A percentile compares a stretch with the other conserved stretches of the same genome.
Conservation (phyloP, 768 basidiomycete species). For the Suillus weaverae region DNA sequence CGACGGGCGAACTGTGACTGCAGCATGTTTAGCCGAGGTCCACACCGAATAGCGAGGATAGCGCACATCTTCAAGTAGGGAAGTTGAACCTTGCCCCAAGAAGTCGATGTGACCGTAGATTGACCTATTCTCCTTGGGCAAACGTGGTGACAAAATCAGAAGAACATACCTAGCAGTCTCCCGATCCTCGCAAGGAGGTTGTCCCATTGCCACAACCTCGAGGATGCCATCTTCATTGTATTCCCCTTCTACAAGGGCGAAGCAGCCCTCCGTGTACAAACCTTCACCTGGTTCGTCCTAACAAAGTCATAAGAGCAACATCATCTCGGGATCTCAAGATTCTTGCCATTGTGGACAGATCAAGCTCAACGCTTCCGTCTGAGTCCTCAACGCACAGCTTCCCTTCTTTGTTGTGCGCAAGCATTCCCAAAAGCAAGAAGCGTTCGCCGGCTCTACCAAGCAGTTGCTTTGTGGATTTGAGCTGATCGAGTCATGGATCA, state of each 20-base stretch:
- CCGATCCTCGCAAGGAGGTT: slow-evolving; percentile 93
- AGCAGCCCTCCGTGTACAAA: slow-evolving; percentile 93
- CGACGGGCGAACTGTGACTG: slow-evolving; percentile 65
- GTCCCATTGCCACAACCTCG: slow-evolving; percentile 90
- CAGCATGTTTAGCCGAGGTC: slow-evolving; percentile 3
- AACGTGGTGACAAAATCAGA: neutral
- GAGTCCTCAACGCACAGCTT: slow-evolving; percentile 89
- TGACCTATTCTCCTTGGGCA: slow-evolving; percentile 50
- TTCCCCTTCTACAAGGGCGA: slow-evolving; percentile 93
- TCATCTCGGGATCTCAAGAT: neutral
- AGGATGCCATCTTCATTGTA: slow-evolving; percentile 91
- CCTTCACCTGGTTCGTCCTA: slow-evolving; percentile 92
- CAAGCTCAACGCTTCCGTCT: slow-evolving; percentile 86
- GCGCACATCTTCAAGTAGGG: slow-evolving; percentile 85
- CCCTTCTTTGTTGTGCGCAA: slow-evolving; percentile 87
- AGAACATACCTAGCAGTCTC: slow-evolving; percentile 70
- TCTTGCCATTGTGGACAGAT: slow-evolving; percentile 83
- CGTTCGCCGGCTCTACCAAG: slow-evolving; percentile 86
- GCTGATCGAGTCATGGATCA: slow-evolving; percentile 41
- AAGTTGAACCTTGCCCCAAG: slow-evolving; percentile 90
- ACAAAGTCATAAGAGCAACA: slow-evolving; percentile 9
- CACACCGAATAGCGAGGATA: neutral
- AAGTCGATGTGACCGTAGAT: slow-evolving; percentile 98
- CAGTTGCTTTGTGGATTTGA: slow-evolving; percentile 95
- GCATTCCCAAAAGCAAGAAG: slow-evolving; percentile 93